A percentile compares a stretch with the other conserved stretches of the same genome.
phyloP scores from a whole-genome alignment of 495 filamentous ascomycete species.

The Pseudevernia furfuracea region DNA sequence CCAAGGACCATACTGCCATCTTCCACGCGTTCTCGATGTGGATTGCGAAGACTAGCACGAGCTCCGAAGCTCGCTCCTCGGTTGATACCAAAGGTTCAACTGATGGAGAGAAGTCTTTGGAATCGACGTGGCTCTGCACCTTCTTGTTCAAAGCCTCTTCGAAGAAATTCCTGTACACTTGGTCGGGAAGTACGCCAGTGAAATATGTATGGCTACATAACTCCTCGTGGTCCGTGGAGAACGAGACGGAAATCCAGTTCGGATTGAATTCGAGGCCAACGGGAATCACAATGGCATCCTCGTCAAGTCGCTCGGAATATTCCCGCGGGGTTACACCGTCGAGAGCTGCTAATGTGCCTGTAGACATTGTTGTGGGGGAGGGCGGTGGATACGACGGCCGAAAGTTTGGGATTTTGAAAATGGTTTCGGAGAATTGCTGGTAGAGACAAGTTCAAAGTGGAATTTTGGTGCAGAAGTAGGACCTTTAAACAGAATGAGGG shows the following conservation, averaged over 20 bases:
- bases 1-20: not conserved
- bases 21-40: not conserved
- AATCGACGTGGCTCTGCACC: not conserved
- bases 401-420: no score
- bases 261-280: not conserved
- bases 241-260: not conserved
- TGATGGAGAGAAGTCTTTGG: not conserved
- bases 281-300: not conserved
- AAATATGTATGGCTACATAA: no score
- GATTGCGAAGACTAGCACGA: not conserved
- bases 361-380: no score
- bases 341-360: no score
- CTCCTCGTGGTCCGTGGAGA: not conserved
- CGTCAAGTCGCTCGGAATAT: not conserved
- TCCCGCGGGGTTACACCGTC: no score
- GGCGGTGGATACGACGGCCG: no score
- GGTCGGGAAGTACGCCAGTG: not conserved
- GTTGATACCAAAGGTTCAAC: not conserved
- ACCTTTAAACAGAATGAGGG: no score
- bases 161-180: not conserved
- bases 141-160: not conserved
- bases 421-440: no score
- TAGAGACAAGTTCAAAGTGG: no score
- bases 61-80: not conserved
- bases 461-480: no score